Conservation (phyloP, 2,329 filamentous ascomycete genomes). For the Diaporthe ilicicola region DNA sequence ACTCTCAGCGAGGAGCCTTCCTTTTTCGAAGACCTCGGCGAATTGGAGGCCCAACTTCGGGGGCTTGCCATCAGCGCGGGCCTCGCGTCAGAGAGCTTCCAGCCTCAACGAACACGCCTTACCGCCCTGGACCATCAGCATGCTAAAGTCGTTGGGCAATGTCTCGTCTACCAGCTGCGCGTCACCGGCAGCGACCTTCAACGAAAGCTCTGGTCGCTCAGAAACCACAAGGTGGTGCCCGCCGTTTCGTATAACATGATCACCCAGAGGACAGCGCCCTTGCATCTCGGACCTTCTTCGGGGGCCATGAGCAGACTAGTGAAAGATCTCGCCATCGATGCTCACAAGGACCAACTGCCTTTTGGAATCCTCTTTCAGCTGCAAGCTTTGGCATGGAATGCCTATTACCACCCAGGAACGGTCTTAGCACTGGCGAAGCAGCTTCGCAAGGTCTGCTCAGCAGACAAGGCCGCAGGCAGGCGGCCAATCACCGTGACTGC, state of each 20-base stretch:
- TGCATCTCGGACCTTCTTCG: constrained; percentile 26
- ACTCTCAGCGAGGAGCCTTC: constrained; percentile 59
- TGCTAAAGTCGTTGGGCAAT: constrained; percentile 47
- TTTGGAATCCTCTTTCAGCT: constrained; percentile 70
- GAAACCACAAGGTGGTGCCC: constrained; percentile 38
- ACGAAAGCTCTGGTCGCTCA: constrained; percentile 41
- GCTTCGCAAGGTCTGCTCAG: constrained; percentile 46
- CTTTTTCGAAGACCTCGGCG: constrained; percentile 41
- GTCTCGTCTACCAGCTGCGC: constrained; percentile 54
- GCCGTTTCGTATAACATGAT: constrained; percentile 38
- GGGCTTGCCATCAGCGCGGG: constrained; percentile 25
- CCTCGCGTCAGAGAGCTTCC: constrained; percentile 26
- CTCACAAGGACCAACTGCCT: constrained; percentile 47
- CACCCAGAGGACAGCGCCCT: background rate
- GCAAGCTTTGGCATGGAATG: constrained; percentile 69
- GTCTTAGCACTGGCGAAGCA: constrained; percentile 56
- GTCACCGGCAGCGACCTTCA: constrained; percentile 41
- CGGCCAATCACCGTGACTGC: constrained; percentile 60
- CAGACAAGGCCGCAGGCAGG: constrained; percentile 37
- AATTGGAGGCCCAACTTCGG: constrained; percentile 14
- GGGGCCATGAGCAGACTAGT: constrained; percentile 45
- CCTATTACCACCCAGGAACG: constrained; percentile 64
- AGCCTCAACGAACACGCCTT: constrained; percentile 40
- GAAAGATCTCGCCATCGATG: constrained; percentile 39
- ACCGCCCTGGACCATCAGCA: constrained; percentile 43